Conservation (phyloP, 192 early-diverging fungal species). For the Coemansia sp. region DNA sequence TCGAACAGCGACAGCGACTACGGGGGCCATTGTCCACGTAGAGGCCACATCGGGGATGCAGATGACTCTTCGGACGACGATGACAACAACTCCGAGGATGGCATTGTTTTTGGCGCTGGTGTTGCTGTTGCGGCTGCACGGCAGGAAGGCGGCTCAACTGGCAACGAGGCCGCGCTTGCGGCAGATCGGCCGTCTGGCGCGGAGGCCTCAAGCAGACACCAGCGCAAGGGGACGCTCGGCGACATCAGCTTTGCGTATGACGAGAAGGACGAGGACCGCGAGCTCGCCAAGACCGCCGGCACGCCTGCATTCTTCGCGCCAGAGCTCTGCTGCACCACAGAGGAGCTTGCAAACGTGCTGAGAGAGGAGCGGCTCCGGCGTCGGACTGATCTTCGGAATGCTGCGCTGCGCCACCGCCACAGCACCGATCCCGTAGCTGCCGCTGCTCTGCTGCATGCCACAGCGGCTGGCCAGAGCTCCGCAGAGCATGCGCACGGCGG, state of each 20-base stretch:
- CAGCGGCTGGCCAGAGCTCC: slow-evolving; percentile 6
- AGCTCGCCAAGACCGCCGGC: slow-evolving; percentile 93
- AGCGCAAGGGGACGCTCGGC: slow-evolving; percentile 37
- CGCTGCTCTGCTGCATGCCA: background rate
- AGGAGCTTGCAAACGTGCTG: slow-evolving; percentile 45
- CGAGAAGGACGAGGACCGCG: slow-evolving; percentile 69
- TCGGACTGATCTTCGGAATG: slow-evolving; percentile 1
- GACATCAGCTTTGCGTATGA: slow-evolving; percentile 47
- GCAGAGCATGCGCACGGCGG: background rate
- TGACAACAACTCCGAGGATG: slow-evolving; percentile 36
- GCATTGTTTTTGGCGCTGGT: slow-evolving; percentile 38
- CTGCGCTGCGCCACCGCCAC: slow-evolving; percentile 20
- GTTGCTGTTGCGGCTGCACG: background rate
- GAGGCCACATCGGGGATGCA: background rate
- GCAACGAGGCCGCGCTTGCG: background rate
- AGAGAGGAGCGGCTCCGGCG: slow-evolving; percentile 29
- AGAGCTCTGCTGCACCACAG: slow-evolving; percentile 81
- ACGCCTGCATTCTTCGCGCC: slow-evolving; percentile 98
- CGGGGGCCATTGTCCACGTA: slow-evolving; percentile 17
- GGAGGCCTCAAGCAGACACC: slow-evolving; percentile 6
- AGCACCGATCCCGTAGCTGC: slow-evolving; percentile 17
- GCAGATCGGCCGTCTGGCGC: slow-evolving; percentile 1
- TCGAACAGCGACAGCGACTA: slow-evolving; percentile 48
- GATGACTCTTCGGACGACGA: no score
- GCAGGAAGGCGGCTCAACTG: background rate